A percentile compares a stretch with the other conserved stretches of the same genome.
Conservation (phyloP, 73 alveolate species). For the Tetrahymena borealis region DNA sequence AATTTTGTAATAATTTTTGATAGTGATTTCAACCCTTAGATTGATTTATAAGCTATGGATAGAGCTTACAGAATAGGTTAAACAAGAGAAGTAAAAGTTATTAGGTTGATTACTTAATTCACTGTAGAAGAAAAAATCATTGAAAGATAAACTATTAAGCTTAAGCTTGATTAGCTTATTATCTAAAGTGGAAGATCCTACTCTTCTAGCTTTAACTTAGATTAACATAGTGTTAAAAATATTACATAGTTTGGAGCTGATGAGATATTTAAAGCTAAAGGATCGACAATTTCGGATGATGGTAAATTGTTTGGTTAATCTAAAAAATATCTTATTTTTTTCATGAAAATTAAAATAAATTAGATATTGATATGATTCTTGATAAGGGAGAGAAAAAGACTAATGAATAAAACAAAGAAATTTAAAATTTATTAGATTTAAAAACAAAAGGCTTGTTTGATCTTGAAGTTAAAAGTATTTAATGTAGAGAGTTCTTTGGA, state of each 20-base stretch:
- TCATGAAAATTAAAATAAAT: slow-evolving; percentile 6
- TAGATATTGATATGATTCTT: slow-evolving; percentile 81
- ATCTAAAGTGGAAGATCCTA: slow-evolving; percentile 53
- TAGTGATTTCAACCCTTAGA: slow-evolving; percentile 72
- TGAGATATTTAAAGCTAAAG: slow-evolving; percentile 48
- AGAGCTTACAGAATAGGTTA: slow-evolving; percentile 85
- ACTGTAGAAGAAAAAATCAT: slow-evolving; percentile 70
- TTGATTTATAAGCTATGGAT: slow-evolving; percentile 77
- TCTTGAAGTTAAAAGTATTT: neutral
- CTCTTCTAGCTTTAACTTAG: slow-evolving; percentile 10
- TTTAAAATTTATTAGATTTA: slow-evolving; percentile 41
- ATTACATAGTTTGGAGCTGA: slow-evolving; percentile 66
- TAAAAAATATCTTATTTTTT: neutral
- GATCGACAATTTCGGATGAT: neutral
- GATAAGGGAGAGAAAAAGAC: slow-evolving; percentile 77
- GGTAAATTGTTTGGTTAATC: slow-evolving; percentile 28
- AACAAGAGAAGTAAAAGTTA: slow-evolving; percentile 60
- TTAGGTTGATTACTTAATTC: slow-evolving; percentile 46
- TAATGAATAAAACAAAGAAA: slow-evolving; percentile 64
- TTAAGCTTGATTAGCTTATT: slow-evolving; percentile 58
- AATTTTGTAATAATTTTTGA: slow-evolving; percentile 68
- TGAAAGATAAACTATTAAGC: slow-evolving; percentile 59
- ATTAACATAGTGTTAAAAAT: slow-evolving; percentile 59
- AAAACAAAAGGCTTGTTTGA: neutral
- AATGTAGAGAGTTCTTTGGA: slow-evolving; percentile 41